phyloP scores from a whole-genome alignment of 2,329 filamentous ascomycete species.

The Aspergillus floridensis region DNA sequence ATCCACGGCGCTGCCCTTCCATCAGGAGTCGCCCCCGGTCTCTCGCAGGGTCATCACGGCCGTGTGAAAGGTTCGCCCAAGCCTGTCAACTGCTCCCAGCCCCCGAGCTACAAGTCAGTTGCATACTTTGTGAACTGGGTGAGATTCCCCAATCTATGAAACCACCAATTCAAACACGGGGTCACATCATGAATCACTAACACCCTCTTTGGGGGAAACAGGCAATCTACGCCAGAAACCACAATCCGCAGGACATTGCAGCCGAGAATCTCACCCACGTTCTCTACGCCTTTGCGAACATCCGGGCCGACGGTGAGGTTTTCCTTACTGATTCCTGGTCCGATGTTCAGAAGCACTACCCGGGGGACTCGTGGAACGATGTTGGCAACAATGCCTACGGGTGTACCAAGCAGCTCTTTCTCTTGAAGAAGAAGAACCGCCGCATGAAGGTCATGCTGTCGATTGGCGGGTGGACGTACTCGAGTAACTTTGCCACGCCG shows the following conservation, averaged over 20 bases:
- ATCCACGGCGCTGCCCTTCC: neutral
- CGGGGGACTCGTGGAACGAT: slow-evolving; percentile 65
- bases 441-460: slow-evolving; percentile 77
- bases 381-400: slow-evolving; percentile 72
- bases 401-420: slow-evolving; percentile 70
- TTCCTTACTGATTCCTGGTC: slow-evolving; percentile 68
- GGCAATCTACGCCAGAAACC: slow-evolving; percentile 84
- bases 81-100: neutral
- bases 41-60: neutral
- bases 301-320: slow-evolving; percentile 78
- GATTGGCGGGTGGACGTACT: slow-evolving; percentile 79
- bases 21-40: neutral
- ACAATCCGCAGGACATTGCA: slow-evolving; percentile 80
- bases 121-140: slow-evolving; percentile 51
- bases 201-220: slow-evolving; percentile 16
- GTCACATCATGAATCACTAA: neutral
- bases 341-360: slow-evolving; percentile 68
- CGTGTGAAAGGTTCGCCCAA: neutral
- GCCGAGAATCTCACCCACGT: slow-evolving; percentile 81
- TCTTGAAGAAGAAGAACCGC: slow-evolving; percentile 73
- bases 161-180: neutral
- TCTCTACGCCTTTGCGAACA: slow-evolving; percentile 88
- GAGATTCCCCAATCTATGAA: neutral
- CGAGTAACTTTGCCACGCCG: slow-evolving; percentile 69
- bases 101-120: slow-evolving; percentile 28